Conservation (phyloP, 768 basidiomycete species). For the Xanthoconium stramineum region DNA sequence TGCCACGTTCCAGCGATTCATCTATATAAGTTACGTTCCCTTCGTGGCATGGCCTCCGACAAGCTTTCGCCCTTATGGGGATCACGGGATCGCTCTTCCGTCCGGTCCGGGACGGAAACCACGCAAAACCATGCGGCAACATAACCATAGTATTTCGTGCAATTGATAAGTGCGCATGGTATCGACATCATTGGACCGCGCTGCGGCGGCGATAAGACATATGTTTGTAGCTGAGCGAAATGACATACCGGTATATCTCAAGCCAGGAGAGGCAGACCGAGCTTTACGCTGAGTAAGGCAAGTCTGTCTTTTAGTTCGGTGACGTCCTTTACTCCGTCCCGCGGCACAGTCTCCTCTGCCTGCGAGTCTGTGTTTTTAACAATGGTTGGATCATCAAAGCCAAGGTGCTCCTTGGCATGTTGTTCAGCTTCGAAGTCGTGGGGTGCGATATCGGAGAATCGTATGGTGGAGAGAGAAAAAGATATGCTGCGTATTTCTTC, state of each 20-base stretch:
- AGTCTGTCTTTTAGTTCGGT: conserved; percentile 37
- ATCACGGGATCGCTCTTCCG: neutral
- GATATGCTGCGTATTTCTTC: conserved; percentile 54
- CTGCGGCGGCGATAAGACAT: neutral
- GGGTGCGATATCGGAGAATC: conserved; percentile 70
- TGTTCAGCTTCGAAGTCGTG: conserved; percentile 73
- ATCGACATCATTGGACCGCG: neutral
- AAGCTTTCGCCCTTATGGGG: neutral
- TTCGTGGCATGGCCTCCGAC: neutral
- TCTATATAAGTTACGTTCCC: neutral
- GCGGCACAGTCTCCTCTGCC: conserved; percentile 1
- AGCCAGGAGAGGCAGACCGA: conserved; percentile 30
- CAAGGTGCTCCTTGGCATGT: conserved; percentile 69
- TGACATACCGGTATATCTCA: neutral
- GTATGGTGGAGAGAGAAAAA: conserved; percentile 52
- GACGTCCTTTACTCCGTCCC: conserved; percentile 38
- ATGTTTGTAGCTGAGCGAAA: neutral
- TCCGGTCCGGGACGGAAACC: neutral
- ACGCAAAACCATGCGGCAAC: neutral
- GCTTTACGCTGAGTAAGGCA: conserved; percentile 25
- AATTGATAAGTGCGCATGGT: neutral
- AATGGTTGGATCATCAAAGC: conserved; percentile 27
- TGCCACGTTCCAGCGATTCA: neutral
- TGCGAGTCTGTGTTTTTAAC: conserved; percentile 40
- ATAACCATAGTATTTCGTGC: neutral